Percentiles rank a stretch among this genome's conserved stretches.
These are phyloP conservation scores for Yamadazyma takamatsuzukensis DNA, from an alignment of 805 yeast genomes.

Conservation along the genomic window DNA sequence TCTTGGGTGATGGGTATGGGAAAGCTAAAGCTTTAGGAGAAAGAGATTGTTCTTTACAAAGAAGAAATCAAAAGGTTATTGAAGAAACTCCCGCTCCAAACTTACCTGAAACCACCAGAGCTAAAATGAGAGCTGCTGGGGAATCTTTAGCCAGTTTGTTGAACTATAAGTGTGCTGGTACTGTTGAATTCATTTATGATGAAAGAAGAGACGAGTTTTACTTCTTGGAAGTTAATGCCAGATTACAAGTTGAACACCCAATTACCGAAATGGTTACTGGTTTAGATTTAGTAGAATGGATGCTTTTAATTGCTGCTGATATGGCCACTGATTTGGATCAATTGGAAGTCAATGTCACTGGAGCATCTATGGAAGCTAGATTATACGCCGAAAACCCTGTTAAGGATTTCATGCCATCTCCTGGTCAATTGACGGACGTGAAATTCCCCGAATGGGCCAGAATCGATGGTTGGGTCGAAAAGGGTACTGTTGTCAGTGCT, in stretches of 20 bases:
- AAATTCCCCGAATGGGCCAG: constrained; percentile 88
- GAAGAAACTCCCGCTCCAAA: constrained; percentile 99
- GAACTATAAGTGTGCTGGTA: constrained; percentile 95
- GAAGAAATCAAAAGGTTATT: constrained; percentile 93
- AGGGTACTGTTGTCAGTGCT: constrained; percentile 83
- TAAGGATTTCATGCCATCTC: constrained; percentile 92
- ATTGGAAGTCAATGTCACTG: constrained; percentile 56
- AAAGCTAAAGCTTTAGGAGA: constrained; percentile 93
- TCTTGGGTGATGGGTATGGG: constrained; percentile 95
- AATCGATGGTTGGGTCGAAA: constrained; percentile 89
- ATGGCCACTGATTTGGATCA: constrained; percentile 70
- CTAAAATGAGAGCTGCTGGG: constrained; percentile 74
- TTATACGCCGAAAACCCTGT: constrained; percentile 96
- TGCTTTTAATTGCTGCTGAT: constrained; percentile 89
- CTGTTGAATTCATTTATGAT: constrained; percentile 94
- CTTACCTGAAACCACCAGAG: constrained; percentile 75
- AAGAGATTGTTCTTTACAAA: constrained; percentile 95
- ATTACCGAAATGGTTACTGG: constrained; percentile 95
- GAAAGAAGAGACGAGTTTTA: constrained; percentile 83
- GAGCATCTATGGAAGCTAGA: constrained; percentile 96
- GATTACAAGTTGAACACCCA: constrained; percentile 97
- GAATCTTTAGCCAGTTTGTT: constrained; percentile 76
- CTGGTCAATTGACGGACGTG: constrained; percentile 88
- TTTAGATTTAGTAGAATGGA: constrained; percentile 93
- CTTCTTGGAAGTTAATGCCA: constrained; percentile 93